Evolutionary conservation across 805 yeast species (phyloP), one percentile per base, ranked within the genome.

Genomic region (Lipomyces oligophaga): DNA sequence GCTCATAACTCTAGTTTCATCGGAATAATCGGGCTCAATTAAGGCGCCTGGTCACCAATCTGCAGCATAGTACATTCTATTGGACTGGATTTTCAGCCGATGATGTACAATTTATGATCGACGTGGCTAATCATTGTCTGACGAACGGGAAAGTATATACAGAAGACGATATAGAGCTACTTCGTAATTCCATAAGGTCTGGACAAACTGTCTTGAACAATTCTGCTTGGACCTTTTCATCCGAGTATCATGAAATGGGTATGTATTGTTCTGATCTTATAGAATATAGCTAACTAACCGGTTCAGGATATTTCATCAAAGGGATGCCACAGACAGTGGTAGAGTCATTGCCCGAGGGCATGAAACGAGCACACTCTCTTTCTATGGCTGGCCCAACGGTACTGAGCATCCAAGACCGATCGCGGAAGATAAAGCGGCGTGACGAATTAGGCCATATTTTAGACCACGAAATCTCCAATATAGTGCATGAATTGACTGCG

Each of bases 11-110:
- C 7, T 34, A 41, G 85, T 82, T 82, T 59, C 81, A 81, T 67
- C 75, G 79, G 0, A 62, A 74, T 0, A 81, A 80, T 56, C 67
- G 77, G 34, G 62, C 61, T 16, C 80, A 79, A 51, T 62, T 82
- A 31, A 66, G 81, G 49, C 63, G 81, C 39, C 68, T 82, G 53
- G 73, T 82, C 10, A 72, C 76, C 3, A 82, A 82, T 58, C 60
- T 82, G 24, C 85, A 78, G 61, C 69, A 81, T 47, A 79, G 83
- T 0, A 79, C 88, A 0, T 81, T 82, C 60, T 79, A 79, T 57
- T 82, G 89, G 89, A 79, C 85, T 1, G 88, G 87, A 0, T 82
- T 82, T 59, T 70, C 81, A 10, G 70, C 72, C 21, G 70, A 69
- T 34, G 87, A 82, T 63, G 68, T 82, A 24, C 76, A 76, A 39